phyloP scores from a whole-genome alignment of 257 asterid species.

The Salvia splendens region DNA sequence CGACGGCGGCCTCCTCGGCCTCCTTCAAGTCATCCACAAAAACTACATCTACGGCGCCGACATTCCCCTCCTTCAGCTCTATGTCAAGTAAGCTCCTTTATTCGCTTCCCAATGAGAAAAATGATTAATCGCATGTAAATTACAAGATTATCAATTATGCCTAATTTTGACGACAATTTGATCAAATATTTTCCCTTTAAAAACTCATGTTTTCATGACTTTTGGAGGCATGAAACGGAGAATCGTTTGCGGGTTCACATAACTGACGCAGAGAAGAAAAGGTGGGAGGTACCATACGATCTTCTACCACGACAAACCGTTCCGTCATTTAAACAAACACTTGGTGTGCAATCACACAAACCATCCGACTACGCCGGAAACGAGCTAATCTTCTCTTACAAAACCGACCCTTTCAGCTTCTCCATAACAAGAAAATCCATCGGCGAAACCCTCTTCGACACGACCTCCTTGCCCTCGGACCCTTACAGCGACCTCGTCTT shows the following conservation, averaged over 20 bases:
- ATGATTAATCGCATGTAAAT: too few relatives aligned
- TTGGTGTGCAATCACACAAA: constrained; percentile 32
- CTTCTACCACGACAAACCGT: constrained; percentile 60
- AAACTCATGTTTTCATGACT: background rate
- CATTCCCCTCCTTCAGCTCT: constrained; percentile 76
- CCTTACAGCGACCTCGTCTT: constrained; percentile 57
- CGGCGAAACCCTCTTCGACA: constrained; percentile 66
- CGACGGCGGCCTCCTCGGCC: constrained; percentile 68
- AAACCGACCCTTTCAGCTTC: constrained; percentile 66
- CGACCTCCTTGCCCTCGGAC: constrained; percentile 53
- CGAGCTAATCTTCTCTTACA: constrained; percentile 61
- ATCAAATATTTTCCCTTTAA: too few relatives aligned
- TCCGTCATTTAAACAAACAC: constrained; percentile 43
- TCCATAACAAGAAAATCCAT: constrained; percentile 63
- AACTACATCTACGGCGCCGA: constrained; percentile 70
- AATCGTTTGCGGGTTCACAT: constrained; percentile 69
- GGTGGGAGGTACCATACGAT: constrained; percentile 86
- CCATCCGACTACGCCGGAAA: constrained; percentile 42
- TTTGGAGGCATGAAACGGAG: constrained; percentile 64
- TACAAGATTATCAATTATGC: too few relatives aligned
- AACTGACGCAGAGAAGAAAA: constrained; percentile 68
- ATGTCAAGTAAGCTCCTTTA: constrained; percentile 58
- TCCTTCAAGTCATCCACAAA: constrained; percentile 63
- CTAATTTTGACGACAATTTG: too few relatives aligned
- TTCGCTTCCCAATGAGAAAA: too few relatives aligned